Evolutionary conservation across 441 rosid genomes (phyloP), one percentile per base, ranked within the genome.

Genomic region (Populus trichocarpa): DNA sequence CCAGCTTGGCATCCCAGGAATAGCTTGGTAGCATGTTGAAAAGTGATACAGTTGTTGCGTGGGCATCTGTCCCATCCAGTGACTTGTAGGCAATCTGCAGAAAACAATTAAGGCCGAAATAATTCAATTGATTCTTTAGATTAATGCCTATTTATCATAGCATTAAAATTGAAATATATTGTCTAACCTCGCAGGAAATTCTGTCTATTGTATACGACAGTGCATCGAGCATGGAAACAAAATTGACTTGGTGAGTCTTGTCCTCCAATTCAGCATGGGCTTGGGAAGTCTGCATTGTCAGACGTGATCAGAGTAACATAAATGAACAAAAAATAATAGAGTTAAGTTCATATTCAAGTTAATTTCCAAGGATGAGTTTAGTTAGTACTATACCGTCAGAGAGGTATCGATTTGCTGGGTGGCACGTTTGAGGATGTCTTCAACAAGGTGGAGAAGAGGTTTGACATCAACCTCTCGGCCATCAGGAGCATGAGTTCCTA

Each of bases 1-100:
- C 97, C 71, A 96, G 80, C 88, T 96, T 96, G 35, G 93, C 96
- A 70, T 96, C 97, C 99, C 99, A 96, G 23, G 91, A 79, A 78
- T 85, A 96, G 87, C 84, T 83, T 8, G 96, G 65, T 22, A 96
- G 87, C 85, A 89, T 85, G 82, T 80, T 85, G 81, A 90, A 88
- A 67, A 96, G 81, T 50, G 93, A 61, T 22, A 93, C 80, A 1
- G 99, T 91, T 81, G 91, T 93, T 57, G 87, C 80, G 68, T 94
- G 98, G 3, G 93, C 92, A 71, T 94, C 98, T 4, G 92, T 79
- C 22, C 97, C 97, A 12, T 89, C 14, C 16, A 13, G 18, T 42
- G 53, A 82, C 81, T 90, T 94, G 86, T 87, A 89, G 8, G 92
- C 85, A 75, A 96, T 87, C 97, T 92, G 85, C 71, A 26, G 18